These are phyloP conservation scores for Glutinoglossum americanum DNA, from an alignment of 495 filamentous ascomycete species.

Conservation along the genomic window DNA sequence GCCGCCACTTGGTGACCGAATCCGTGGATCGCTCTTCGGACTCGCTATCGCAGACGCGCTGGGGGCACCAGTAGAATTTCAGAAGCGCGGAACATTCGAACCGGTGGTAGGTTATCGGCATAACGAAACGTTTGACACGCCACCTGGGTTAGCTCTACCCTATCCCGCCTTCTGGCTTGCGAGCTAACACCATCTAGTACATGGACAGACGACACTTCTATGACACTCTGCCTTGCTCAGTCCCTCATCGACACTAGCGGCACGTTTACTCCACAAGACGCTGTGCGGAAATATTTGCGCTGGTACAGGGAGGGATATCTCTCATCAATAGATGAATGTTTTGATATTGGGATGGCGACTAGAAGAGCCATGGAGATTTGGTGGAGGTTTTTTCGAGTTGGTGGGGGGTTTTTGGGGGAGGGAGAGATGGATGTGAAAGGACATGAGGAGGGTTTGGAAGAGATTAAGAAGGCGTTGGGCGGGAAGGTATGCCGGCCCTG, in stretches of 20 bases:
- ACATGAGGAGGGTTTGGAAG: neutral
- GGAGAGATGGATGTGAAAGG: neutral
- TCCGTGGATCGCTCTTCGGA: constrained; percentile 23
- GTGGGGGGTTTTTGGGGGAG: neutral
- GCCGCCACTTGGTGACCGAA: constrained; percentile 4
- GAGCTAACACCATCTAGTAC: constrained; percentile 2
- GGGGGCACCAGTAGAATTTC: constrained; percentile 26
- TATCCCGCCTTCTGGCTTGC: too few relatives aligned
- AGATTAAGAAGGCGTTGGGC: constrained; percentile 1
- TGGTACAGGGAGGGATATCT: constrained; percentile 21
- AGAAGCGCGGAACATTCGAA: constrained; percentile 17
- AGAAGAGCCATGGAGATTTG: constrained; percentile 18
- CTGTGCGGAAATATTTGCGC: constrained; percentile 18
- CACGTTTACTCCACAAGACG: constrained; percentile 13
- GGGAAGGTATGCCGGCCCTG: too few relatives aligned
- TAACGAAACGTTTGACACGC: constrained; percentile 11
- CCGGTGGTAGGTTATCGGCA: constrained; percentile 15
- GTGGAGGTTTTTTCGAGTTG: constrained; percentile 5
- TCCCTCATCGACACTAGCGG: constrained; percentile 18
- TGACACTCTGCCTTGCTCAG: constrained; percentile 25
- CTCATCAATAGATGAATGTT: constrained; percentile 17
- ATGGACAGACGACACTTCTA: constrained; percentile 27
- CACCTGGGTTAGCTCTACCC: constrained; percentile 10
- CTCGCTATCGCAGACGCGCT: constrained; percentile 27
- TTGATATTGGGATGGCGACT: constrained; percentile 23